A percentile compares a stretch with the other conserved stretches of the same genome.
phyloP scores from a whole-genome alignment of 139 green algal genomes.

The Chlamydomonas applanata region DNA sequence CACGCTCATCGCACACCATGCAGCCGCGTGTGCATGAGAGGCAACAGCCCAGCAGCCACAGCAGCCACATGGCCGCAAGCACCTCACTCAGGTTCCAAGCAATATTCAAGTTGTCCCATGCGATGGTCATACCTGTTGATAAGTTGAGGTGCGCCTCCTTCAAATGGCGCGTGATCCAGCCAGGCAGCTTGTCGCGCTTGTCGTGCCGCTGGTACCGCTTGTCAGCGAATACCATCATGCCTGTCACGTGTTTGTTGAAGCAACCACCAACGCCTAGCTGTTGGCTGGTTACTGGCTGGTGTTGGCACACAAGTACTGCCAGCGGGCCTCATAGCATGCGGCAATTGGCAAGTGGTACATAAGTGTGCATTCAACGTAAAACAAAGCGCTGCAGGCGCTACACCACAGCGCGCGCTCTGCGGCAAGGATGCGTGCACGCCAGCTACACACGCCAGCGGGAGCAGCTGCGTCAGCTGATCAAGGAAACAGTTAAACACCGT shows the following conservation, averaged over 20 bases:
- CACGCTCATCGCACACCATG: background rate
- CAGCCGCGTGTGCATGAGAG: background rate
- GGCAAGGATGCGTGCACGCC: no score
- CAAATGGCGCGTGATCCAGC: constrained; percentile 92
- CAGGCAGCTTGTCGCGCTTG: constrained; percentile 94
- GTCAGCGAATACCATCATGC: constrained; percentile 84
- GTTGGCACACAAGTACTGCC: no score
- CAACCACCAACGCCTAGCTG: no score
- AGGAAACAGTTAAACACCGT: no score
- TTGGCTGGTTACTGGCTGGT: no score
- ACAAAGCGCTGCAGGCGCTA: no score
- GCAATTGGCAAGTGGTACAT: no score
- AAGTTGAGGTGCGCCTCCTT: constrained; percentile 93
- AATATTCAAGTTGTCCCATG: background rate
- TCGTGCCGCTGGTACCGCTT: constrained; percentile 94
- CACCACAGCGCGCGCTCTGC: no score
- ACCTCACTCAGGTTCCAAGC: background rate
- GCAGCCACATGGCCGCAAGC: background rate
- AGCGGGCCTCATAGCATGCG: no score
- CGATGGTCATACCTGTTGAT: constrained; percentile 52
- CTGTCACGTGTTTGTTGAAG: constrained; percentile 11
- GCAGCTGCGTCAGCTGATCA: no score
- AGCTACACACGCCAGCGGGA: no score
- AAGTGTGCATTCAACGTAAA: no score
- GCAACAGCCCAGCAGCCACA: background rate